Base-by-base conservation (phyloP, 129 eudicot species). In the Cynara cardunculus region DNA sequence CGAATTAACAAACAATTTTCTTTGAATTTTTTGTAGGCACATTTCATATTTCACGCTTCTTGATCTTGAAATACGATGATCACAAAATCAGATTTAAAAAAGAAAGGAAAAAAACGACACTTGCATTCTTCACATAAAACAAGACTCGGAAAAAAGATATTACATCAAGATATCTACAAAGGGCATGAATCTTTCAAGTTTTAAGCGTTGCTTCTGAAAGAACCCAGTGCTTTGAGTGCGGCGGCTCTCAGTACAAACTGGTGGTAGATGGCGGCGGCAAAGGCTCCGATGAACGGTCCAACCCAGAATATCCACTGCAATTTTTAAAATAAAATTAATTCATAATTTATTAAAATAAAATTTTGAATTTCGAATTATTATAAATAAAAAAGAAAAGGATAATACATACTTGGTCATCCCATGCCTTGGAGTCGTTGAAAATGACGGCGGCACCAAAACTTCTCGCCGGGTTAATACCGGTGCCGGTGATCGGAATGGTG, bases 251-350 rank as follows among this genome's bases (percentile, higher is more conserved):
- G 83, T 44, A 91, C 80, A 73, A 78, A 91, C 66, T 91, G 97
- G 81, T 91, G 97, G 84, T 91, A 91, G 75, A 91, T 35, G 39
- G 97, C 97, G 8, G 97, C 97, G 9, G 91, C 87, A 1, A 90
- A 88, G 0, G 97, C 97, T 32, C 97, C 97, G 68, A 91, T 65
- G 82, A 91, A 85, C 24, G 97, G 97, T 62, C 97, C 97, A 0
- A 91, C 91, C 97, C 93, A 91, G 86, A 91, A 91, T 1, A 91
- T 89, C 97, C 97, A 91, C 93, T 91, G 88, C 41, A 73, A 31
- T 74, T 75, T 62, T 62, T 34, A 32, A 32, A 3, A 6, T 73
- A 27, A 41, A 72, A 26, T 34, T 39, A 67, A 39, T 26, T 75
- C 26, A 62, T 62, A 4, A 4, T 49, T 4, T 25, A 39, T 39